Base-by-base conservation (phyloP, 1,284 basidiomycete species). In the Omphalotus olearius region DNA sequence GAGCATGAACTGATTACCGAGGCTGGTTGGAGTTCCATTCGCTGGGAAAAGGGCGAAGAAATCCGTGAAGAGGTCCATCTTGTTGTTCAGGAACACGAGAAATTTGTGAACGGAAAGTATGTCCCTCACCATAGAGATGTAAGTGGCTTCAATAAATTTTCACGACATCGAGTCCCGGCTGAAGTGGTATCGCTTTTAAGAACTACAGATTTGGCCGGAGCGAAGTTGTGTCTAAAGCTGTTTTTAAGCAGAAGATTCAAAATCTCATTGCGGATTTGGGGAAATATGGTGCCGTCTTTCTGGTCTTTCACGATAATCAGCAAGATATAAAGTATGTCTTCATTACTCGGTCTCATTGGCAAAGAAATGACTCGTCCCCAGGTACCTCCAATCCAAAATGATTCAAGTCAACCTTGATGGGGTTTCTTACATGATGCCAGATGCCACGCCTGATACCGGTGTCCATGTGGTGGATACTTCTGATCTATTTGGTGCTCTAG, bases 271-370 rank as follows among this genome's bases (percentile, higher is more conserved):
- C 65, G 3, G 58, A 64, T 4, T 65, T 80, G 52, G 60, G 64
- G 4, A 56, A 62, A 10, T 59, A 68, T 25, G 85, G 85, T 0
- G 84, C 88, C 0, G 66, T 91, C n/a, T 91, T 83, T 63, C 73
- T 93, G 28, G 74, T 92, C 9, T 89, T 93, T 64, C 91, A 93
- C 64, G 88, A 91, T 62, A 70, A 76, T 46, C 76, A 69, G 53
- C 79, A 85, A 56, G 90, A 93, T 64, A 71, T 92, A 64, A 85
- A 85, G 82, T 86, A 56, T 40, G 78, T 63, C 1, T 10, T 13
- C 26, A 3, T 45, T 36, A 30, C 17, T 16, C n/a, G 3, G 45
- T 6, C 16, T 33, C 9, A 18, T 39, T 45, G 25, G 9, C 4
- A 23, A 45, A 13, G 26, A 26, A 23, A 26, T 28, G 23, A n/a